Conservation (phyloP, 192 early-diverging fungal species). For the Chytriomyces confervae region DNA sequence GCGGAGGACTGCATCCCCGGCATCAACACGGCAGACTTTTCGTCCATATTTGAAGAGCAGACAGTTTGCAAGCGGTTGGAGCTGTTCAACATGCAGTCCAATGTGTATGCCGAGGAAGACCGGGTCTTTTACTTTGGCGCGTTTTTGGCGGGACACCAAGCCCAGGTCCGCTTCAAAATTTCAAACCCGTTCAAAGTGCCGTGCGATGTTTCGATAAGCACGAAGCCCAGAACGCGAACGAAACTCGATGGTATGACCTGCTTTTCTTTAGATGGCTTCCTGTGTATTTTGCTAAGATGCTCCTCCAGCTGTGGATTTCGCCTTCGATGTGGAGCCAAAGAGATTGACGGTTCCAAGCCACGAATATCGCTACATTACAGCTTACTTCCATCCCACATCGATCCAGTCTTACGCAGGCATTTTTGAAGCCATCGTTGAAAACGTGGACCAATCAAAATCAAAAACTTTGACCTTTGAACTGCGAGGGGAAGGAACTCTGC, state of each 20-base stretch:
- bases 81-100: slow-evolving; percentile 55
- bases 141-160: slow-evolving; percentile 61
- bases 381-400: slow-evolving; percentile 63
- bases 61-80: slow-evolving; percentile 65
- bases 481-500: slow-evolving; percentile 66
- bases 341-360: slow-evolving; percentile 63
- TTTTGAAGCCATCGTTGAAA: slow-evolving; percentile 67
- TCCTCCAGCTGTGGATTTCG: slow-evolving; percentile 52
- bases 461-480: slow-evolving; percentile 62
- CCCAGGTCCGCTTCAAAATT: slow-evolving; percentile 63
- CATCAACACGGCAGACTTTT: slow-evolving; percentile 63
- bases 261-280: background rate
- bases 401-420: slow-evolving; percentile 66
- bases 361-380: slow-evolving; percentile 60
- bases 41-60: slow-evolving; percentile 69
- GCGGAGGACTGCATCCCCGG: slow-evolving; percentile 68
- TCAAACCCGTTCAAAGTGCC: slow-evolving; percentile 68
- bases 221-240: slow-evolving; percentile 55
- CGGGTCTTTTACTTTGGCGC: slow-evolving; percentile 66
- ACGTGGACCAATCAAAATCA: slow-evolving; percentile 54
- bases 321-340: slow-evolving; percentile 68
- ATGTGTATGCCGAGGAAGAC: slow-evolving; percentile 71
- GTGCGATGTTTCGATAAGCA: slow-evolving; percentile 58
- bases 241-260: slow-evolving; percentile 46
- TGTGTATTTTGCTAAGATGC: background rate